Evolutionary conservation across 1,139 yeast genomes (phyloP).

Genomic region (Geotrichum cucujoidarum): DNA sequence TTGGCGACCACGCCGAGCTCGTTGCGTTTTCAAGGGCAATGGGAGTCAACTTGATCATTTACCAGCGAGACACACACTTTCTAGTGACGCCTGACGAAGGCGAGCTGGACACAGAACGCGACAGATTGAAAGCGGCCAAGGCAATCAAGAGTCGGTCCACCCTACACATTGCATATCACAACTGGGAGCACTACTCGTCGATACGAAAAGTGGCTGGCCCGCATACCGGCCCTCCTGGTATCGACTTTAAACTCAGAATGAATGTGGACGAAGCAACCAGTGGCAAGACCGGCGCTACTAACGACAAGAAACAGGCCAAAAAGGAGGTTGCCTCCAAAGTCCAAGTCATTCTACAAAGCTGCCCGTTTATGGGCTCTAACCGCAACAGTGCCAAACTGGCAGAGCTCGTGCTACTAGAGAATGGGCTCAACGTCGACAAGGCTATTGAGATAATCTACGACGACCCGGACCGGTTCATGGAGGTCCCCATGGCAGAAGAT

Average conservation of each 20-base stretch:
- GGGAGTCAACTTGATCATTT: conserved; percentile 35
- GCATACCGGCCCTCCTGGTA: conserved; percentile 36
- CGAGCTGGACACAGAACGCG: not conserved
- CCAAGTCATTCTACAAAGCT: conserved; percentile 1
- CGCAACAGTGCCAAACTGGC: not conserved
- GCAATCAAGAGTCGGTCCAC: conserved; percentile 12
- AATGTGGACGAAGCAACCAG: not conserved
- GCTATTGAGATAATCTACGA: conserved; percentile 4
- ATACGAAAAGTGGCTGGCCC: conserved; percentile 40
- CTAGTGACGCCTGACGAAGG: conserved; percentile 9
- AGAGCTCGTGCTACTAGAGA: not conserved
- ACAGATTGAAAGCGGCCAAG: not conserved
- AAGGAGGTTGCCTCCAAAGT: conserved; percentile 3
- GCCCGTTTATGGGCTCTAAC: conserved; percentile 3
- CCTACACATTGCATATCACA: conserved; percentile 41
- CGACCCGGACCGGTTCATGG: not conserved
- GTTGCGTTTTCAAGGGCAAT: conserved; percentile 40
- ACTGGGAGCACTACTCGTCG: conserved; percentile 43
- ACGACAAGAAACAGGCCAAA: not conserved
- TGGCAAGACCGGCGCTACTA: conserved; percentile 10
- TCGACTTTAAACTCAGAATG: conserved; percentile 9
- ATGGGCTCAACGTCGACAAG: conserved; percentile 1
- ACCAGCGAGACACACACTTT: conserved; percentile 22
- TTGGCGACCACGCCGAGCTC: conserved; percentile 42
- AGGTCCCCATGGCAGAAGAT: not conserved